These are phyloP conservation scores for Albatrellus ellisii DNA, from an alignment of 768 basidiomycete species.

Conservation along the genomic window DNA sequence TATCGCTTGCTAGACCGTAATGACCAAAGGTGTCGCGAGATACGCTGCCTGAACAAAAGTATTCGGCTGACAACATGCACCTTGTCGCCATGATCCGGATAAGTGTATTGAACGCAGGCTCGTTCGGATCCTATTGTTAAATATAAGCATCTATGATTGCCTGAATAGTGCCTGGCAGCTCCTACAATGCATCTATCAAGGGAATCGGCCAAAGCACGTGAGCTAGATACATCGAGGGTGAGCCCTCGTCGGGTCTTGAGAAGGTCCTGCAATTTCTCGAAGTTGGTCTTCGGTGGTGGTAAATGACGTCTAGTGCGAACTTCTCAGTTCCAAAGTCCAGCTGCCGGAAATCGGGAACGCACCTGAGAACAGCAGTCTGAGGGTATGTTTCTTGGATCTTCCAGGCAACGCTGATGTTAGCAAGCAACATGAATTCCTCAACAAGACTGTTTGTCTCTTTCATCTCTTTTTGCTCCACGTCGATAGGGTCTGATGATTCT, in stretches of 20 bases:
- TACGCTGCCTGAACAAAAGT: constrained; percentile 94
- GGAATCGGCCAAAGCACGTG: constrained; percentile 78
- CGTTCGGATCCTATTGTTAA: constrained; percentile 48
- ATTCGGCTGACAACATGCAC: constrained; percentile 97
- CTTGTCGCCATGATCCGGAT: constrained; percentile 99
- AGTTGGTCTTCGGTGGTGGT: constrained; percentile 86
- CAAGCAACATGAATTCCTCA: constrained; percentile 98
- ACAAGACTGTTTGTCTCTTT: constrained; percentile 92
- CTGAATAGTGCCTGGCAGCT: constrained; percentile 8
- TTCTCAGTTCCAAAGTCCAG: not conserved
- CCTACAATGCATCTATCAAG: constrained; percentile 79
- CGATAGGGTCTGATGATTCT: constrained; percentile 91
- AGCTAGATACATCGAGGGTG: constrained; percentile 79
- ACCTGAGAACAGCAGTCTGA: constrained; percentile 88
- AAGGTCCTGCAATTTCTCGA: constrained; percentile 92
- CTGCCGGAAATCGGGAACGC: constrained; percentile 4
- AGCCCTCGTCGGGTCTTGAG: constrained; percentile 75
- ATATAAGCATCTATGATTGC: not conserved
- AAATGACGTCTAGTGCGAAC: constrained; percentile 55
- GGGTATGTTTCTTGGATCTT: constrained; percentile 94
- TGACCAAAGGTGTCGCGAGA: constrained; percentile 88
- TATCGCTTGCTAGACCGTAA: constrained; percentile 93
- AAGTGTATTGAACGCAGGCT: constrained; percentile 92
- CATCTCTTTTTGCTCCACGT: constrained; percentile 91
- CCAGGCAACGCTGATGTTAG: constrained; percentile 86